Conservation (phyloP, 2,329 filamentous ascomycete species). For the Cytospora piceae region DNA sequence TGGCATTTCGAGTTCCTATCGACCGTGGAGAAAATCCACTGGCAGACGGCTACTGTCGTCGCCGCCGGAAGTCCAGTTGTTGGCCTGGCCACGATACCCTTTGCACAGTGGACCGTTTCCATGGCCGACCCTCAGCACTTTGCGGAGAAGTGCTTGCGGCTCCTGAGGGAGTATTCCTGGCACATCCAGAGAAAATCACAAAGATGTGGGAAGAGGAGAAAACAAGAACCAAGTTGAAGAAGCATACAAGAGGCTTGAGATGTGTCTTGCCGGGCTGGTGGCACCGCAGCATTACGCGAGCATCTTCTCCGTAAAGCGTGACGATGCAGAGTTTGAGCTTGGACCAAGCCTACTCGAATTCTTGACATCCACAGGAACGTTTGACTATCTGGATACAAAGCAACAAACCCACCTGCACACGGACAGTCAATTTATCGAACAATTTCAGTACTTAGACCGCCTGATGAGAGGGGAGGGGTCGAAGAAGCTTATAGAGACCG, state of each 20-base stretch:
- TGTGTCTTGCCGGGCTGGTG: neutral
- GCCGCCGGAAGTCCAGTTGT: neutral
- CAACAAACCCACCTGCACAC: neutral
- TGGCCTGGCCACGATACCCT: neutral
- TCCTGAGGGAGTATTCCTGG: neutral
- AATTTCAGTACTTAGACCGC: neutral
- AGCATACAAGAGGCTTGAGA: neutral
- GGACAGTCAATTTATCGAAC: neutral
- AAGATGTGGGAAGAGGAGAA: too few relatives aligned
- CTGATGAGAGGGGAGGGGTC: neutral
- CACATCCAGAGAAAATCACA: neutral
- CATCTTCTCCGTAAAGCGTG: neutral
- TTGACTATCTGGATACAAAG: neutral
- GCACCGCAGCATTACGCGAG: neutral
- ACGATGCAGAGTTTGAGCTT: neutral
- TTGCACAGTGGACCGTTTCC: neutral
- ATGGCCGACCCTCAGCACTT: neutral
- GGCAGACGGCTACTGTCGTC: neutral
- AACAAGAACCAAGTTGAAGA: neutral
- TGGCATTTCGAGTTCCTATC: slow-evolving; percentile 21
- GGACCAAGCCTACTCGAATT: neutral
- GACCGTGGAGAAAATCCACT: slow-evolving; percentile 1
- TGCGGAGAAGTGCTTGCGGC: neutral
- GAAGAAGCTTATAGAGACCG: neutral
- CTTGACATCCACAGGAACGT: neutral